These are phyloP conservation scores for Echites panduratus DNA, from an alignment of 257 asterid species.

Conservation along the genomic window DNA sequence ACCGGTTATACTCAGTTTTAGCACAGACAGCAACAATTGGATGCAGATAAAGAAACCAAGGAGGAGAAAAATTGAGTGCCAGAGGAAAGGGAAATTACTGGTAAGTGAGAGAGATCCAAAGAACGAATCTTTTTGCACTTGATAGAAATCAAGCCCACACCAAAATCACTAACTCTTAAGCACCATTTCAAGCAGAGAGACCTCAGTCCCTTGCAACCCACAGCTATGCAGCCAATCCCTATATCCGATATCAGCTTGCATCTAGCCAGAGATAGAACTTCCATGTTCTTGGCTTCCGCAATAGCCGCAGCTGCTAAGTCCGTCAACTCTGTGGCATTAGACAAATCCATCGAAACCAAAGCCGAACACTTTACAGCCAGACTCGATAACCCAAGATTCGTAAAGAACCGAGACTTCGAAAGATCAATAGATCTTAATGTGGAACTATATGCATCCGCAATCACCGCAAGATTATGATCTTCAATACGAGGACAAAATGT, in stretches of 20 bases:
- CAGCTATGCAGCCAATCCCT: constrained; percentile 44
- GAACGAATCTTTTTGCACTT: constrained; percentile 32
- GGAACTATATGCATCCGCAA: constrained; percentile 10
- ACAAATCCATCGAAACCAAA: constrained; percentile 33
- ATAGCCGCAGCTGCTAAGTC: constrained; percentile 32
- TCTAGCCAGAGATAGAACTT: constrained; percentile 32
- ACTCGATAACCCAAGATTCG: constrained; percentile 27
- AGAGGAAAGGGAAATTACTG: constrained; percentile 21
- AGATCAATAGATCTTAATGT: constrained; percentile 25
- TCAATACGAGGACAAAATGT: constrained; percentile 27
- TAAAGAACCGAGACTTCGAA: constrained; percentile 31
- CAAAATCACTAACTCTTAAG: constrained; percentile 34
- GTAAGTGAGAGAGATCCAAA: constrained; percentile 40
- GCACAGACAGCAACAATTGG: neutral
- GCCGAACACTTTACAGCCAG: constrained; percentile 27
- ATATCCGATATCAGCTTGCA: constrained; percentile 36
- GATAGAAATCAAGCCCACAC: constrained; percentile 36
- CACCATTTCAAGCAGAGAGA: constrained; percentile 37
- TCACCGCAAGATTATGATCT: constrained; percentile 18
- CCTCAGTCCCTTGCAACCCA: constrained; percentile 39
- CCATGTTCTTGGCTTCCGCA: constrained; percentile 37
- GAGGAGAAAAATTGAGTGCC: neutral
- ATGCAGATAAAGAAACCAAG: neutral
- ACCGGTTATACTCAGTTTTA: neutral
- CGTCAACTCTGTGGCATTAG: constrained; percentile 33